Percentiles rank a stretch among this genome's conserved stretches.
Conservation (phyloP, 2,329 filamentous ascomycete species). For the Cryphonectria radicalis region DNA sequence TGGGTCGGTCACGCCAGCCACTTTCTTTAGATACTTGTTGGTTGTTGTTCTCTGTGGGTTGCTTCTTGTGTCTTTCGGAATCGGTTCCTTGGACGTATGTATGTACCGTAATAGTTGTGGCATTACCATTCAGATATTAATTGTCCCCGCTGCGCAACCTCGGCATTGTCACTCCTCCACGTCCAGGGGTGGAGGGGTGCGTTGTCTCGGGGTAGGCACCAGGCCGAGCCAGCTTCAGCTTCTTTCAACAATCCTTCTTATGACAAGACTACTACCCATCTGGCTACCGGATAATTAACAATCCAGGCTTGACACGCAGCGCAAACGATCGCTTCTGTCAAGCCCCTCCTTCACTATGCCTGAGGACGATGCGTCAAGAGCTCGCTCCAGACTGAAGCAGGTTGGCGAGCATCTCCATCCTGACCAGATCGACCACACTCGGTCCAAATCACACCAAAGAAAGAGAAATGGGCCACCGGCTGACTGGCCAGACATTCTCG, state of each 20-base stretch:
- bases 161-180: conserved; percentile 8
- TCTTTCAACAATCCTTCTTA: not conserved
- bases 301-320: not conserved
- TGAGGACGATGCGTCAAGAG: conserved; percentile 32
- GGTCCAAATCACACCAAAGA: conserved; percentile 33
- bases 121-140: not conserved
- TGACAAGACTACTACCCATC: not conserved
- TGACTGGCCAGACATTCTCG: conserved; percentile 65
- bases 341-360: conserved; percentile 5
- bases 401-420: conserved; percentile 48
- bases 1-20: not conserved
- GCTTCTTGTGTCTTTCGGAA: not conserved
- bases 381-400: conserved; percentile 50
- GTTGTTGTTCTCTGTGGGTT: not conserved
- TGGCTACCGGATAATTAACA: not conserved
- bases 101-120: not conserved
- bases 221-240: not conserved
- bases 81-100: not conserved
- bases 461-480: conserved; percentile 52
- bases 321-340: not conserved
- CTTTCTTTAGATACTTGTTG: not conserved
- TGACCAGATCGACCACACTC: not conserved
- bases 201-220: not conserved
- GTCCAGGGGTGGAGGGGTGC: not conserved
- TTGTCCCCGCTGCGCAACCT: not conserved